Evolutionary conservation across 176 grass and related monocot species (phyloP), one percentile per base, ranked within the genome.

Genomic region (Tillandsia leiboldiana): DNA sequence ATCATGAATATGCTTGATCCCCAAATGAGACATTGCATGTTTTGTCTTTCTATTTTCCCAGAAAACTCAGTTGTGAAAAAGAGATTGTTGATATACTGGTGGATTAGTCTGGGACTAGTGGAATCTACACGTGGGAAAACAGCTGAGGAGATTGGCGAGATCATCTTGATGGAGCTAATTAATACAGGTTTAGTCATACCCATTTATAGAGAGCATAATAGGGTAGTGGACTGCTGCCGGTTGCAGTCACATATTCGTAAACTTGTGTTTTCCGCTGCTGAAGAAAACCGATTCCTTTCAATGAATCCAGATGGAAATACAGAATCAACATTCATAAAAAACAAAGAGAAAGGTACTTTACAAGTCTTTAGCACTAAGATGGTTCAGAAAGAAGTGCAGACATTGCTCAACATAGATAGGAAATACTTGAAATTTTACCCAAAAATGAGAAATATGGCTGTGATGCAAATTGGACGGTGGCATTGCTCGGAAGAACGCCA

Each of bases 11-110:
- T 75, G 71, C 88, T 91, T 56, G 82, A 91, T 28, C 18, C 15
- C 8, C 82, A 81, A 17, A 63, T 87, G 8, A 87, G 82, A 67
- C 48, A 82, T 20, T 91, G 88, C 67, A 65, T 84, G 23, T 72
- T 84, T 50, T 91, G 88, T 33, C 73, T 91, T 48, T 78, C 82
- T 73, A 14, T 91, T 2, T 91, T 87, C 78, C 88, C 85, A 47
- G 82, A 87, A 71, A 84, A 84, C 28, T 74, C 82, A 11, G 65
- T 87, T 26, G 68, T 91, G 50, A 87, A 73, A 59, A 91, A 82
- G 51, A 88, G 76, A 73, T 65, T 64, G 9, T 77, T 92, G 73
- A 82, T 91, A 13, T 75, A 87, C 73, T 91, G 88, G 84, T 87
- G 89, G 89, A 88, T 92, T 17, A 85, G 89, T 0, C 79, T 85